Base-by-base conservation (phyloP, 192 early-diverging fungal genomes). In the Haplosporangium gracile region DNA sequence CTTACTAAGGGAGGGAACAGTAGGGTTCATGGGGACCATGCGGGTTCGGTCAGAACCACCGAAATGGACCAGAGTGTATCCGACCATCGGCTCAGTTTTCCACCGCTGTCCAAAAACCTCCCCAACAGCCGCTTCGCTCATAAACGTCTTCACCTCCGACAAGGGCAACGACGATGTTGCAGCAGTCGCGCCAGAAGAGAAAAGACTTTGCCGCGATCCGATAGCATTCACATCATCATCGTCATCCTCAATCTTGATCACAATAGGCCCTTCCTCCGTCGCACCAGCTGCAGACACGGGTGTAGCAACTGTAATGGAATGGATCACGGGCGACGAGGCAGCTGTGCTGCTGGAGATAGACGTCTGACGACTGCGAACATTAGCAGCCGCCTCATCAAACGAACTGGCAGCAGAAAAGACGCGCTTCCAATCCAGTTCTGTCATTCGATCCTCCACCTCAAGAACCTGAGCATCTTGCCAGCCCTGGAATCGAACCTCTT, bases 11-110 rank as follows among this genome's bases (percentile, higher is more conserved):
- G 82, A 83, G 13, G 82, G 77, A 5, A 83, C 82, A 0, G 82
- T 83, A 0, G 82, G 82, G 42, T 83, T 83, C 82, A 83, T 83
- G 5, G 82, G 82, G n/a, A 83, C 82, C 82, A 83, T 83, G 5
- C 82, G 71, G 3, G 82, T 83, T 15, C 82, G 45, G 76, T 83
- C 82, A 15, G 82, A 83, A 2, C 82, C 82, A 16, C 82, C 82
- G 70, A 83, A 83, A 40, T 83, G 82, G 10, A 83, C 82, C 16
- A 83, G 68, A 5, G 82, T 83, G 42, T 83, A 83, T 26, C 82
- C 82, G 15, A 83, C 82, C 29, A 83, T 77, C 9, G 82, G 82
- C 51, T 83, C 82, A 8, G 72, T 78, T 51, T 72, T 83, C 82
- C 82, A 83, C 18, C 82, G 76, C 20, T 83, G 82, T 51, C 82